Base-by-base conservation (phyloP, 352 stramenopile species). In the Globisporangium parvum region DNA sequence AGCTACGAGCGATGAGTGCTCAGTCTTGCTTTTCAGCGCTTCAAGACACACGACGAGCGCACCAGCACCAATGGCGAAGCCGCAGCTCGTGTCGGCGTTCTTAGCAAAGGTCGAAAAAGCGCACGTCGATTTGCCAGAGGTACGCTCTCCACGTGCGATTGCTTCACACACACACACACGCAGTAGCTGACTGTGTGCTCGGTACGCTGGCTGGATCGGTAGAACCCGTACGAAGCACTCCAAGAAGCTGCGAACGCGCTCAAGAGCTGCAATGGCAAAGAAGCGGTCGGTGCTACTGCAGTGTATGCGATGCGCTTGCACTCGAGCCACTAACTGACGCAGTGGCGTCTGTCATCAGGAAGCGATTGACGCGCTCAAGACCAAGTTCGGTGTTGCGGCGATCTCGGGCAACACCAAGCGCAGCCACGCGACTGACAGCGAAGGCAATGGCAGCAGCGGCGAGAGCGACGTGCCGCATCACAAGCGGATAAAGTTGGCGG, bases 401-500 rank as follows among this genome's bases (percentile, higher is more conserved):
- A 71, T 63, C 55, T 74, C 71, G 51, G 59, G 69, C 18, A 51
- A 39, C 40, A 40, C 33, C 18, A 59, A 71, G 11, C 40, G 40
- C 42, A 53, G 64, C 60, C 26, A 61, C 4, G 23, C 57, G 23
- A 59, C 64, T n/a, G 57, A 52, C 23, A 49, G 56, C n/a, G 47
- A 55, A 45, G 37, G 44, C 3, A 17, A 66, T 28, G 35, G 31
- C 11, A 65, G 6, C 20, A 23, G 10, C 50, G 54, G 3, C 42
- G 71, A 51, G 63, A 69, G 37, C 58, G 57, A 71, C 4, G 69
- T 83, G 62, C 57, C 77, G 18, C 69, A 65, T 0, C 77, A 87
- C 66, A 88, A 87, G 53, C 82, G 76, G 1, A 61, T 77, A 8
- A 65, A 66, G 17, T 31, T 92, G n/a, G 64, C 78, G 0, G 68